These are phyloP conservation scores for Boletus bicolor DNA, from an alignment of 768 basidiomycete genomes.

Conservation along the genomic window DNA sequence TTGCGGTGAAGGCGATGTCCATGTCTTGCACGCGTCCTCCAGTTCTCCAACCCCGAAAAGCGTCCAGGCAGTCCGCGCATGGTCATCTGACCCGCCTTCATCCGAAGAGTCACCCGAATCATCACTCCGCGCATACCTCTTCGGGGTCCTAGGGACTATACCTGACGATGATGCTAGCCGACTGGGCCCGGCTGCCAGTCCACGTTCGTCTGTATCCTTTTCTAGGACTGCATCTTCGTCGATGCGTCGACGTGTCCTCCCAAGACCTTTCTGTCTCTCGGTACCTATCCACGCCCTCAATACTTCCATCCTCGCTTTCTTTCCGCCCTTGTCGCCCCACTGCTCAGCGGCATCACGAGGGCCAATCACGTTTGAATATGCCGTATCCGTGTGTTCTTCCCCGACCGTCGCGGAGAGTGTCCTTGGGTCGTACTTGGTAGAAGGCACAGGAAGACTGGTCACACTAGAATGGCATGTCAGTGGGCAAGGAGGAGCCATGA, in stretches of 20 bases:
- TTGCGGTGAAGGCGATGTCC: constrained; percentile 18
- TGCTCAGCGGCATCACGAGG: constrained; percentile 46
- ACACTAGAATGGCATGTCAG: constrained; percentile 12
- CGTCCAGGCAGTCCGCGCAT: constrained; percentile 52
- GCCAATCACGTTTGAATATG: constrained; percentile 66
- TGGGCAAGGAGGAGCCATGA: constrained; percentile 25
- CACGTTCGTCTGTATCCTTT: not conserved
- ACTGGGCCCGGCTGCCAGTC: not conserved
- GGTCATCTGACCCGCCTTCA: constrained; percentile 44
- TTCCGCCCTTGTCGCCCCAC: constrained; percentile 53
- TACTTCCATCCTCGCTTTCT: constrained; percentile 41
- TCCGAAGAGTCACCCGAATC: constrained; percentile 44
- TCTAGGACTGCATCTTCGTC: constrained; percentile 1
- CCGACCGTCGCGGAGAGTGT: constrained; percentile 1
- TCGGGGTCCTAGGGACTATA: not conserved
- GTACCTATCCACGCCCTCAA: constrained; percentile 45
- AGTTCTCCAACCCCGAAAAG: constrained; percentile 47
- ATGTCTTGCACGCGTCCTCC: constrained; percentile 7
- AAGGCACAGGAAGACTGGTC: constrained; percentile 22
- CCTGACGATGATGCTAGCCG: not conserved
- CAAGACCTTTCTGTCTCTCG: constrained; percentile 27
- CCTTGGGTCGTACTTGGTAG: constrained; percentile 1
- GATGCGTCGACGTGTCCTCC: constrained; percentile 33
- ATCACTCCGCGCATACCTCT: constrained; percentile 26
- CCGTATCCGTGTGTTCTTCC: constrained; percentile 42